Evolutionary conservation across 345 rosid species (phyloP), one percentile per base, ranked within the genome.

Genomic region (Laguncularia racemosa): DNA sequence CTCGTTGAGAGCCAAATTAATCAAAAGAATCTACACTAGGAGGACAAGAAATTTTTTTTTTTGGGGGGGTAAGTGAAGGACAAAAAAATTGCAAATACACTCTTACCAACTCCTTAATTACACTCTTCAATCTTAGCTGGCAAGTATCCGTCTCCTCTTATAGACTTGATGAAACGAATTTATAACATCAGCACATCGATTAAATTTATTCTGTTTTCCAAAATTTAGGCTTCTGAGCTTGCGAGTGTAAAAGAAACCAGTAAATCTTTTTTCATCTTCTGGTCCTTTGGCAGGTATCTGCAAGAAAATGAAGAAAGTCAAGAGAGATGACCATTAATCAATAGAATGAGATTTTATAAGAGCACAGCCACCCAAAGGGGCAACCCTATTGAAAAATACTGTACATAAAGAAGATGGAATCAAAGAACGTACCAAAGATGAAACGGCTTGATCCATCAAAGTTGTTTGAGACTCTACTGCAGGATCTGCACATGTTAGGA

Each of bases 111-210:
- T 7, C 11, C 40, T 33, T 9, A 21, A 20, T 28, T 16, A 20
- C 17, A 13, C 16, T 57, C 50, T 55, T 64, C 55, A 64, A 50
- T 48, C 57, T 57, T 64, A 14, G 43, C 49, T 23, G 21, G 60
- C 61, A 48, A 66, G 48, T 44, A 66, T 53, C 48, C 75, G 55
- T 48, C 71, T 61, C 45, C 67, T 60, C 67, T 66, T 71, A 48
- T 62, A 71, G 7, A 66, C 63, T 13, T 46, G 43, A 40, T 21
- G 58, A 50, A 46, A 66, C 16, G 38, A 23, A 12, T 54, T 40
- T 20, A 33, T 43, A 43, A 48, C 52, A 17, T 33, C 56, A 19
- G 43, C 20, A 62, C 59, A 53, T 51, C 40, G 18, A 26, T 59
- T 46, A 40, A 58, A 20, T 33, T 21, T 43, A 47, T 58, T 58